A percentile compares a stretch with the other conserved stretches of the same genome.
These are phyloP conservation scores for Pezicula radicicola DNA, from an alignment of 2,329 filamentous ascomycete species.

Conservation along the genomic window DNA sequence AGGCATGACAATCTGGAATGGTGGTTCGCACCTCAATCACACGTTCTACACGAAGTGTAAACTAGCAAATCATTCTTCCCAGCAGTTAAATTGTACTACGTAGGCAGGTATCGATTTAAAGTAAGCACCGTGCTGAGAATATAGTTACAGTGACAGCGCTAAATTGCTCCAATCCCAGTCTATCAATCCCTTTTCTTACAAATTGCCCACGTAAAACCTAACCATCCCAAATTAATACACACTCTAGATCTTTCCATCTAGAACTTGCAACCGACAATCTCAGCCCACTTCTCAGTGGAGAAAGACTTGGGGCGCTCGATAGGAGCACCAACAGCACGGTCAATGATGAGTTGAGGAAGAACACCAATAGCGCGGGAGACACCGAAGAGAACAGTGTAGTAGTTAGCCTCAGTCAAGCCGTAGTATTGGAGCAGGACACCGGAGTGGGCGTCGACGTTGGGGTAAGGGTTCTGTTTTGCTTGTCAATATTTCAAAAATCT, in stretches of 20 bases:
- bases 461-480: conserved; percentile 71
- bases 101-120: not conserved
- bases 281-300: conserved; percentile 94
- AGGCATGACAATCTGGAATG: too few relatives aligned
- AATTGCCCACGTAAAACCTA: not conserved
- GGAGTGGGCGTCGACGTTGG: conserved; percentile 98
- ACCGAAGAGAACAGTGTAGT: conserved; percentile 99
- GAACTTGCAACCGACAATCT: conserved; percentile 86
- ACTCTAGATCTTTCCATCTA: conserved; percentile 40
- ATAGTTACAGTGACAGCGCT: conserved; percentile 13
- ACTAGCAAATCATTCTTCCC: too few relatives aligned
- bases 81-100: not conserved
- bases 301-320: conserved; percentile 99
- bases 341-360: conserved; percentile 98
- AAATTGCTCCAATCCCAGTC: conserved; percentile 18
- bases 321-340: conserved; percentile 92
- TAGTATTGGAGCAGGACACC: conserved; percentile 99
- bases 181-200: conserved; percentile 25
- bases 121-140: not conserved
- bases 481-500: not conserved
- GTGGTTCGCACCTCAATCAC: too few relatives aligned
- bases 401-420: conserved; percentile 96
- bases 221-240: not conserved
- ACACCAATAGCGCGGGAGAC: conserved; percentile 98
- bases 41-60: too few relatives aligned